Percentiles rank a stretch among this genome's conserved stretches.
Evolutionary conservation across 2,329 filamentous ascomycete species (phyloP).

Genomic region (Neofusicoccum sp.): DNA sequence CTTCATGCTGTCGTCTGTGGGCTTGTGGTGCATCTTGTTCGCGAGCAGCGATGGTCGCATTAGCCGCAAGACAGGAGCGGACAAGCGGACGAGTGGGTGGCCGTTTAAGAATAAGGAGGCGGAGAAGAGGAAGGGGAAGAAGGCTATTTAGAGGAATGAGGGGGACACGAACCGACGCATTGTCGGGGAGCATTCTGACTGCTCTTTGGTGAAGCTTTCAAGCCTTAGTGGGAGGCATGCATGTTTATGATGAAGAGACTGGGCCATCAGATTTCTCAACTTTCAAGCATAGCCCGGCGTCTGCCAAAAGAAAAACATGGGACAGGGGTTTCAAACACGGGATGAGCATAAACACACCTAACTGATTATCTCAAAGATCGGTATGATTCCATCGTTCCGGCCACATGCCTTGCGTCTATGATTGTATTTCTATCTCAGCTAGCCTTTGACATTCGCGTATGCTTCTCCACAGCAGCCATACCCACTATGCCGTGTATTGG

Average conservation of each 20-base stretch:
- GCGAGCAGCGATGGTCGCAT: conserved; percentile 57
- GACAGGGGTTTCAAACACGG: background rate
- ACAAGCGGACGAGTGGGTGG: conserved; percentile 65
- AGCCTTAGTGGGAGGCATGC: background rate
- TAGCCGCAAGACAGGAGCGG: conserved; percentile 62
- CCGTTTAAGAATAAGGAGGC: conserved; percentile 63
- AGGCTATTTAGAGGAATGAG: background rate
- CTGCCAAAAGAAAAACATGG: background rate
- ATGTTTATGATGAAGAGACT: background rate
- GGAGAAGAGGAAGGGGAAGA: conserved; percentile 47
- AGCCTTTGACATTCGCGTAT: background rate
- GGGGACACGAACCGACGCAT: too few species aligned
- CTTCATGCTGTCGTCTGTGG: conserved; percentile 58
- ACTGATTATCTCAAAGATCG: background rate
- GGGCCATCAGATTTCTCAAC: background rate
- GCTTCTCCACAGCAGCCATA: background rate
- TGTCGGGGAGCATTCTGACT: too few species aligned
- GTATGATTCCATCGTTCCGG: background rate
- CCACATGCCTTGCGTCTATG: background rate
- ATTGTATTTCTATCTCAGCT: background rate
- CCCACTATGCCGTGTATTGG: background rate
- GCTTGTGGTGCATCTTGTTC: conserved; percentile 64
- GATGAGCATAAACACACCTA: background rate
- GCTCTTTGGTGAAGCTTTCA: too few species aligned
- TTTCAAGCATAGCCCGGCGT: background rate